Evolutionary conservation across 805 yeast genomes (phyloP), one percentile per base, ranked within the genome.

Genomic region (Komagataella pastoris): DNA sequence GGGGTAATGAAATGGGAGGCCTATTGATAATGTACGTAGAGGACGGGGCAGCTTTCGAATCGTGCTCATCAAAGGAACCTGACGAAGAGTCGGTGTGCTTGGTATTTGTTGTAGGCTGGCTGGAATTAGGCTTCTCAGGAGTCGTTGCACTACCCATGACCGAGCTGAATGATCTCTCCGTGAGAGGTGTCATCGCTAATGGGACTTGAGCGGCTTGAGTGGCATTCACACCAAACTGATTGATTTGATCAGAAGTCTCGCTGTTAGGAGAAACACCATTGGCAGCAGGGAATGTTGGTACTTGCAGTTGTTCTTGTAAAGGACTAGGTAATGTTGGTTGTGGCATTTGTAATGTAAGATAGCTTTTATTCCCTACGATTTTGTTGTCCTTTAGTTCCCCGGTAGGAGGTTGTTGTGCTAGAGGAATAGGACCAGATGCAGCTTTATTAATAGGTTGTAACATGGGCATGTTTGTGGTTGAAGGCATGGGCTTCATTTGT

Each of bases 181-280:
- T 75, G 3, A 85, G 80, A 1, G 93, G 95, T 0, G 95, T 86
- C 93, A 86, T 85, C 0, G 87, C 78, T 58, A 81, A 68, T 1
- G 87, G 81, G 3, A 76, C 62, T 52, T 68, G 65, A 6, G 74
- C 69, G 3, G 76, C 71, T 36, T 72, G 74, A 14, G 75, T 65
- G 1, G 81, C 75, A 61, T 80, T 74, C 58, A 81, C 72, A 50
- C 90, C 86, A 71, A 81, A 81, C 59, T 85, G 86, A 62, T 84
- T 80, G 47, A 83, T 75, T 50, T 62, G 30, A 44, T 52, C 49
- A 55, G 30, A 46, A 44, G 44, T 43, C 17, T 53, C 58, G 36
- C 50, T 48, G 10, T 53, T 50, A 24, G 49, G 51, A 47, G 53
- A 55, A 2, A 56, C 46, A 10, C 6, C 40, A 14, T 30, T 30